These are phyloP conservation scores for Lodderomyces jiufengensis DNA, from an alignment of 1,139 yeast species.

Conservation along the genomic window DNA sequence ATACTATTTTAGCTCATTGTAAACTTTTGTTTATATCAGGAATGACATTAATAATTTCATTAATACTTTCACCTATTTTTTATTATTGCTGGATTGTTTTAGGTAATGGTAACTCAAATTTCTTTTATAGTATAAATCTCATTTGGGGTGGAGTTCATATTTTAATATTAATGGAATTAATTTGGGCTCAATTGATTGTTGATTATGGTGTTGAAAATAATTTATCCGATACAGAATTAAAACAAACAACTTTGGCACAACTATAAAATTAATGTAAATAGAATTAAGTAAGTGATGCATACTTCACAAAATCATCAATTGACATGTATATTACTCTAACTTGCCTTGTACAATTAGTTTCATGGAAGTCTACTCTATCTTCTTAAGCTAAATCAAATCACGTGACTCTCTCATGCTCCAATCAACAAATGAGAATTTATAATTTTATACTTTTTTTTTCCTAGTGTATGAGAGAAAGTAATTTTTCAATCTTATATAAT, in stretches of 20 bases:
- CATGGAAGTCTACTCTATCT: too few species aligned
- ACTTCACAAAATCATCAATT: too few species aligned
- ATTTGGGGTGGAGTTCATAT: conserved; percentile 75
- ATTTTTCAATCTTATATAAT: too few species aligned
- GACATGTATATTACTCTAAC: too few species aligned
- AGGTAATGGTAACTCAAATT: conserved; percentile 94
- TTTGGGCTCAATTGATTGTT: conserved; percentile 74
- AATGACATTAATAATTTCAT: conserved; percentile 35
- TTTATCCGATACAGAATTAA: conserved; percentile 17
- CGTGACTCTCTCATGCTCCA: conserved; percentile 14
- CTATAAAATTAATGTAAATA: conserved; percentile 18
- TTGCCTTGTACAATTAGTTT: too few species aligned
- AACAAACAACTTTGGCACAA: conserved; percentile 38
- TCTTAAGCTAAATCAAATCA: too few species aligned
- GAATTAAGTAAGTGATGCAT: too few species aligned
- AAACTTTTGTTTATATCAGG: conserved; percentile 33
- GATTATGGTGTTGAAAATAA: conserved; percentile 59
- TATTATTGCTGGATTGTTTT: conserved; percentile 92
- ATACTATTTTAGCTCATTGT: conserved; percentile 36
- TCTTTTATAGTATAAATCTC: conserved; percentile 89
- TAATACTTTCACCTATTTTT: conserved; percentile 74
- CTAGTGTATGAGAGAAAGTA: background rate
- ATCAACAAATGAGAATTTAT: conserved; percentile 16
- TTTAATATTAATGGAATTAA: conserved; percentile 66
- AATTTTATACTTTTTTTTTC: conserved; percentile 8